These are phyloP conservation scores for Cunninghamia lanceolata DNA, from an alignment of 75 land plant genomes.

Conservation along the genomic window DNA sequence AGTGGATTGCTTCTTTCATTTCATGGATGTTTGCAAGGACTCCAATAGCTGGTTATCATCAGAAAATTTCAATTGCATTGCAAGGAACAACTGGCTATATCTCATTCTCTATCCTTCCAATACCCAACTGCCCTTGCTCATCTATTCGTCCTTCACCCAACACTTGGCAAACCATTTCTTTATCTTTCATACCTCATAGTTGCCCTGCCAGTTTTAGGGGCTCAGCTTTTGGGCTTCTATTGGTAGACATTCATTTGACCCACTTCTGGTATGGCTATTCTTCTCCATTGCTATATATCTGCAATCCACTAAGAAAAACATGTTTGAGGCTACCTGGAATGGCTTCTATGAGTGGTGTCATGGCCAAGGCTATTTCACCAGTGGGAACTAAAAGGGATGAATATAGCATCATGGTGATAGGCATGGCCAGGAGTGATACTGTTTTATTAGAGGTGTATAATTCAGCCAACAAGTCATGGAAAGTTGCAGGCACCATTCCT, in stretches of 20 bases:
- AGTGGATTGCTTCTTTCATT: not conserved
- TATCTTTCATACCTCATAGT: not conserved
- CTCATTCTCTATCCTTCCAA: constrained; percentile 7
- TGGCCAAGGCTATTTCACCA: not conserved
- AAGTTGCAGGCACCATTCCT: too few species aligned
- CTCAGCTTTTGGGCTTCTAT: not conserved
- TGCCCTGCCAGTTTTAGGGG: not conserved
- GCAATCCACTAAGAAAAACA: constrained; percentile 4
- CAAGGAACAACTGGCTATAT: not conserved
- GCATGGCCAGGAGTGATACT: too few species aligned
- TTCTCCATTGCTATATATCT: not conserved
- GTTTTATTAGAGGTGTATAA: too few species aligned
- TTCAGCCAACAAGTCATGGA: too few species aligned
- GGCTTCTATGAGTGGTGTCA: not conserved
- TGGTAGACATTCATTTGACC: not conserved
- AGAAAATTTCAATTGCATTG: not conserved
- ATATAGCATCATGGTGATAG: too few species aligned
- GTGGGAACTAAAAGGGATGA: not conserved
- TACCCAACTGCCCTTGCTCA: not conserved
- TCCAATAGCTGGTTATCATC: constrained; percentile 20
- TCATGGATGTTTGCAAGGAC: not conserved
- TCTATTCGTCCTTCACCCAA: not conserved
- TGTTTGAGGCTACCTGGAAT: not conserved
- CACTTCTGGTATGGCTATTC: not conserved
- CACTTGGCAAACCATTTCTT: constrained; percentile 3